Conservation (phyloP, 2,329 filamentous ascomycete genomes). For the Microcera coccophila region DNA sequence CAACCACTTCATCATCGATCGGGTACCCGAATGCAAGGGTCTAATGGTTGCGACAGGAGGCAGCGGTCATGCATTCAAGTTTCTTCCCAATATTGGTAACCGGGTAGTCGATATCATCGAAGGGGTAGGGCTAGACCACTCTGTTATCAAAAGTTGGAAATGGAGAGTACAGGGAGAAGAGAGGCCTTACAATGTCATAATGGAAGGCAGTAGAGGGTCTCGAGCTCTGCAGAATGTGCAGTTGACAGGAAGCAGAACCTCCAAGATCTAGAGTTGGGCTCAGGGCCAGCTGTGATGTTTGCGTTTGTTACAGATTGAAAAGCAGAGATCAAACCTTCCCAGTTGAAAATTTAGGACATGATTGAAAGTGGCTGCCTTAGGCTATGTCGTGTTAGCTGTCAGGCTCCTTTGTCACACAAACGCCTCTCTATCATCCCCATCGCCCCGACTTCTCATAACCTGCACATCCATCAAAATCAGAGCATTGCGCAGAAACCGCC, state of each 20-base stretch:
- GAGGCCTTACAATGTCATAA: not conserved
- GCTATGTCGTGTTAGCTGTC: no score
- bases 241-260: not conserved
- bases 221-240: not conserved
- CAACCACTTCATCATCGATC: constrained; percentile 32
- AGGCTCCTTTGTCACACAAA: no score
- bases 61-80: constrained; percentile 60
- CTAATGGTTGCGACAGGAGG: constrained; percentile 60
- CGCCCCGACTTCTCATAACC: no score
- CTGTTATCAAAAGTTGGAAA: constrained; percentile 8
- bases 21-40: constrained; percentile 50
- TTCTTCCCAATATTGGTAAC: constrained; percentile 54
- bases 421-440: no score
- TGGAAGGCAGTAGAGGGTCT: not conserved
- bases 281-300: no score
- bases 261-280: no score
- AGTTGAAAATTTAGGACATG: no score
- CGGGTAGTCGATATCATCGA: constrained; percentile 44
- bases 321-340: no score
- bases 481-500: no score
- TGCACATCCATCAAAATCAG: no score
- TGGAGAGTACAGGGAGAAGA: not conserved
- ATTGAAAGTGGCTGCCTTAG: no score
- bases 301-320: no score
- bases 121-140: constrained; percentile 3